Evolutionary conservation across 2,329 filamentous ascomycete genomes (phyloP).

Genomic region (Sarocladiaceae sp.): DNA sequence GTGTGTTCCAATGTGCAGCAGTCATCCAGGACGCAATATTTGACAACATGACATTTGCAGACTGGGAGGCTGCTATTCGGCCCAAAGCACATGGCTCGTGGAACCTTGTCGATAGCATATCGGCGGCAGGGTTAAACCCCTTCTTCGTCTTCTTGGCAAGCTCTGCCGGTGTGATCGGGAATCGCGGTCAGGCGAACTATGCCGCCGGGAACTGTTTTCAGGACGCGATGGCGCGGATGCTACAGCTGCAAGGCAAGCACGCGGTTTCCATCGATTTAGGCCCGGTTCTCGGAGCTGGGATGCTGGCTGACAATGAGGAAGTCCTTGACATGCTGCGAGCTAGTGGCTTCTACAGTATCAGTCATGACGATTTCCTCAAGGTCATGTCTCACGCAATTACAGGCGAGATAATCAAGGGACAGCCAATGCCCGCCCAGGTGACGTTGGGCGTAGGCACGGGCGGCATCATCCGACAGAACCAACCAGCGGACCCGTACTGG

Average conservation of each 20-base stretch:
- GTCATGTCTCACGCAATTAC: constrained; percentile 41
- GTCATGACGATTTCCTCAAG: constrained; percentile 42
- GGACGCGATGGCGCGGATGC: constrained; percentile 21
- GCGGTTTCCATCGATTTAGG: constrained; percentile 41
- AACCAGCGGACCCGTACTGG: constrained; percentile 49
- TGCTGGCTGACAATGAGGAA: constrained; percentile 43
- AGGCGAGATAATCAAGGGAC: constrained; percentile 20
- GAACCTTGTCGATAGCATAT: constrained; percentile 29
- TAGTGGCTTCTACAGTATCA: constrained; percentile 48
- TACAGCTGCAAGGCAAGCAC: constrained; percentile 15
- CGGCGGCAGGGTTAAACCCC: constrained; percentile 4
- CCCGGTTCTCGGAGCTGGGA: constrained; percentile 46
- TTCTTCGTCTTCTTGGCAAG: constrained; percentile 40
- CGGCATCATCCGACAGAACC: constrained; percentile 45
- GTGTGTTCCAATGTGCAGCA: constrained; percentile 19
- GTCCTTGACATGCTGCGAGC: constrained; percentile 42
- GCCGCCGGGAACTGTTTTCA: constrained; percentile 28
- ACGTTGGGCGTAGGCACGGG: constrained; percentile 49
- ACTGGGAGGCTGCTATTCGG: constrained; percentile 27
- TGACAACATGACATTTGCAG: constrained; percentile 28
- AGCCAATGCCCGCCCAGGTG: constrained; percentile 37
- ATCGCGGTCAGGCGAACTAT: constrained; percentile 33
- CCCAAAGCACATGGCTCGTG: constrained; percentile 36
- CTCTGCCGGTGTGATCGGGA: constrained; percentile 31
- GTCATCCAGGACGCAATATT: constrained; percentile 22